These are phyloP conservation scores for Diplodia seriata DNA, from an alignment of 2,329 filamentous ascomycete species.

Conservation along the genomic window DNA sequence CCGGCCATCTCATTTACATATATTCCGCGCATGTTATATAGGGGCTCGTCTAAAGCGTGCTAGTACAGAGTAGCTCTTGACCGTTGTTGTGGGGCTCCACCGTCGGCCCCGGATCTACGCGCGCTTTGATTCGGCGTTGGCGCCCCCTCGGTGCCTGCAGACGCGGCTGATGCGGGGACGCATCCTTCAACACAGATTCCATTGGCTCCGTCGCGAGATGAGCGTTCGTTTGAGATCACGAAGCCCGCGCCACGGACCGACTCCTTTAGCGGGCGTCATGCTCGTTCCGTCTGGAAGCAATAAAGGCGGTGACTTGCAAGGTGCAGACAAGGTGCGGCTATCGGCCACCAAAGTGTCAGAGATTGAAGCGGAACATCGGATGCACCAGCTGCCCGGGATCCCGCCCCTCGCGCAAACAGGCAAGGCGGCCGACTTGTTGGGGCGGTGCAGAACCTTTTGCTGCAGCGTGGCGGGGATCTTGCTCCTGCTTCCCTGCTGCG, in stretches of 20 bases:
- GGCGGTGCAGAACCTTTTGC: conserved; percentile 2
- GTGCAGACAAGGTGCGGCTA: conserved; percentile 23
- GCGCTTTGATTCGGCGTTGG: conserved; percentile 1
- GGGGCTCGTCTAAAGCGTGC: not conserved
- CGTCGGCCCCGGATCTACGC: conserved; percentile 13
- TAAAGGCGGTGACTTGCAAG: conserved; percentile 4
- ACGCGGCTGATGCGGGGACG: conserved; percentile 6
- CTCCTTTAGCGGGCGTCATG: not conserved
- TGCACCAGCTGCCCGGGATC: conserved; percentile 11
- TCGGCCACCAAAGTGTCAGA: not conserved
- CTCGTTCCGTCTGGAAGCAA: not conserved
- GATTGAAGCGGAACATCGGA: conserved; percentile 17
- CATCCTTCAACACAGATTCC: not conserved
- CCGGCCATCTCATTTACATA: not conserved
- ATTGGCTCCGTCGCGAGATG: not conserved
- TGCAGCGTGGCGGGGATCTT: not conserved
- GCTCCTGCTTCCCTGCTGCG: conserved; percentile 16
- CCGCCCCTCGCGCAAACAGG: not conserved
- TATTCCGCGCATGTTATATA: no score
- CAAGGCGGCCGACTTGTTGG: not conserved
- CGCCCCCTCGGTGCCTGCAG: not conserved
- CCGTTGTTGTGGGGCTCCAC: not conserved
- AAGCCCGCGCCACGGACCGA: not conserved
- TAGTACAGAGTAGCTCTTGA: not conserved
- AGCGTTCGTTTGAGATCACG: not conserved